Conservation (phyloP, 768 basidiomycete genomes). For the Boletus reticuloceps region DNA sequence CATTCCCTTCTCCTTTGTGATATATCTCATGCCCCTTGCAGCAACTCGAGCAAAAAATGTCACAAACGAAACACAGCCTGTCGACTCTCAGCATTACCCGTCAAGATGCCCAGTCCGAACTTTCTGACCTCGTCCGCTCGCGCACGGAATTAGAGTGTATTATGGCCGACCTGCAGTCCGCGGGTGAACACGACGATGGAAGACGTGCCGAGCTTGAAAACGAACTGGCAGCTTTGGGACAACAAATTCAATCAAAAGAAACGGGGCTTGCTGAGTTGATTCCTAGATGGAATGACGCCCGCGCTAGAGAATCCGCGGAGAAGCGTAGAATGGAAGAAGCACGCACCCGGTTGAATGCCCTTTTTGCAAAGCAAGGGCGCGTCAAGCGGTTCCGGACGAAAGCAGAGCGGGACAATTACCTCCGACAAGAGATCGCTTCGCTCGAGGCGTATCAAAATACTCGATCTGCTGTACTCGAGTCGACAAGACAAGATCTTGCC, state of each 20-base stretch:
- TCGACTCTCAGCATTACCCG: conserved; percentile 71
- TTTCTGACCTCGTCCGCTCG: conserved; percentile 81
- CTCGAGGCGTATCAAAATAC: conserved; percentile 58
- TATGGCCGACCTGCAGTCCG: conserved; percentile 71
- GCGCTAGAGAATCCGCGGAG: conserved; percentile 49
- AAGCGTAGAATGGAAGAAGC: conserved; percentile 72
- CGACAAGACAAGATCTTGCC: conserved; percentile 49
- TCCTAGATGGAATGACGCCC: conserved; percentile 68
- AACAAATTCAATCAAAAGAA: conserved; percentile 64
- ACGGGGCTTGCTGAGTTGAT: conserved; percentile 55
- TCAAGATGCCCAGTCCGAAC: conserved; percentile 75
- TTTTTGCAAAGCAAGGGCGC: conserved; percentile 91
- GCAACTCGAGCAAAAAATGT: conserved; percentile 72
- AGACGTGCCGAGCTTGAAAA: conserved; percentile 58
- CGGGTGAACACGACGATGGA: conserved; percentile 62
- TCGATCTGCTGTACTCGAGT: conserved; percentile 55
- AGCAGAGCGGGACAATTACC: conserved; percentile 78
- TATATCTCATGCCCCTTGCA: conserved; percentile 28
- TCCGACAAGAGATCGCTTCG: conserved; percentile 74
- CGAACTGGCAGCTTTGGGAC: conserved; percentile 61
- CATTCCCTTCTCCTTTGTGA: background rate
- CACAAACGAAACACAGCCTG: conserved; percentile 64
- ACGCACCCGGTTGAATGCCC: conserved; percentile 62
- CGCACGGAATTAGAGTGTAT: conserved; percentile 86
- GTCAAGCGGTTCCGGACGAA: conserved; percentile 80